Conservation (phyloP, 2,329 filamentous ascomycete genomes). For the Calonectria multiphialidica region DNA sequence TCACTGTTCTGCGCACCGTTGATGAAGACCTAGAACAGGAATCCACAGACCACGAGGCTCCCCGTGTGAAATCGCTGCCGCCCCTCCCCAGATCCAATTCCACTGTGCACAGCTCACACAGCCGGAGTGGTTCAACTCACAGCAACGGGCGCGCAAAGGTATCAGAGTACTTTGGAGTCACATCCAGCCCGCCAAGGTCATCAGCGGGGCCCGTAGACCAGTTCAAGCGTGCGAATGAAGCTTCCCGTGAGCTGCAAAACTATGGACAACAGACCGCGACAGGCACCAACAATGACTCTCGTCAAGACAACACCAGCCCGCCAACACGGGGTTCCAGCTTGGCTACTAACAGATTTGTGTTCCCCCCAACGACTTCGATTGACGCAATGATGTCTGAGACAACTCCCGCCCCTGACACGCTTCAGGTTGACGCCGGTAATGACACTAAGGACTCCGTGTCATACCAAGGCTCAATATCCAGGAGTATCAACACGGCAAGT, state of each 20-base stretch:
- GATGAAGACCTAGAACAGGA: slow-evolving; percentile 38
- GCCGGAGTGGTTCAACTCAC: slow-evolving; percentile 16
- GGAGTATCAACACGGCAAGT: slow-evolving; percentile 34
- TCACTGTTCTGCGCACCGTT: slow-evolving; percentile 51
- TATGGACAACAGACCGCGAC: slow-evolving; percentile 17
- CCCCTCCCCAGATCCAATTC: slow-evolving; percentile 1
- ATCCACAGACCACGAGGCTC: not conserved
- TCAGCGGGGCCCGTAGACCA: slow-evolving; percentile 34
- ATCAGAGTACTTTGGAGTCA: slow-evolving; percentile 38
- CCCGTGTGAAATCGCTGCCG: not conserved
- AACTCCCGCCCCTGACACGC: not conserved
- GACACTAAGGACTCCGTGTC: slow-evolving; percentile 25
- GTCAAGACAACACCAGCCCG: slow-evolving; percentile 11
- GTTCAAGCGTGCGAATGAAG: slow-evolving; percentile 34
- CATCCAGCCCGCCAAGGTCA: slow-evolving; percentile 38
- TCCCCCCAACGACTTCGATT: slow-evolving; percentile 39
- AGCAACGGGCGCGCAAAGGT: slow-evolving; percentile 29
- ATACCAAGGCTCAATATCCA: slow-evolving; percentile 31
- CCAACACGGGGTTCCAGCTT: slow-evolving; percentile 45
- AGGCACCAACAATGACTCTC: slow-evolving; percentile 1
- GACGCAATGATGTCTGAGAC: slow-evolving; percentile 43
- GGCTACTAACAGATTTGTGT: slow-evolving; percentile 33
- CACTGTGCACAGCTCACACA: slow-evolving; percentile 10
- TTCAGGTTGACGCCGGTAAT: slow-evolving; percentile 14
- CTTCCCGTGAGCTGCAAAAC: slow-evolving; percentile 29